Conservation (phyloP, 257 asterid species). For the Nicotiana benthamiana region DNA sequence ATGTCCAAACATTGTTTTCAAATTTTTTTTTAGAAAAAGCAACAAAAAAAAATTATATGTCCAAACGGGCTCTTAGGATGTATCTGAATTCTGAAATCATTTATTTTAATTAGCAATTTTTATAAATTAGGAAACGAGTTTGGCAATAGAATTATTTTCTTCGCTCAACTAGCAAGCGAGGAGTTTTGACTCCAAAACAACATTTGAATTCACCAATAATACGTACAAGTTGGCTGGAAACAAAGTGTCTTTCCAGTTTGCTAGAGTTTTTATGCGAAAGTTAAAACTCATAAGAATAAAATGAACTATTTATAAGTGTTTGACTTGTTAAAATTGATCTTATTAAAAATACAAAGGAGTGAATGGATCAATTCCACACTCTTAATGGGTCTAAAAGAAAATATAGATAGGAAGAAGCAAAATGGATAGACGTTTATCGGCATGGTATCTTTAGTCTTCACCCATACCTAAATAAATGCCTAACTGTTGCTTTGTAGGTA, state of each 20-base stretch:
- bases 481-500: neutral
- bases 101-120: neutral
- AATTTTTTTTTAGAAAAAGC: too few relatives aligned
- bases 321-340: neutral
- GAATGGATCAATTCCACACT: neutral
- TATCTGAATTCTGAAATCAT: neutral
- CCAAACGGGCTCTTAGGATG: too few relatives aligned
- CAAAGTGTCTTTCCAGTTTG: neutral
- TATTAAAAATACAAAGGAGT: too few relatives aligned
- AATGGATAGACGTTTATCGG: neutral
- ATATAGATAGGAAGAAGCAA: neutral
- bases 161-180: neutral
- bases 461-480: conserved; percentile 1
- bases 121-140: neutral
- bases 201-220: neutral
- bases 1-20: too few relatives aligned
- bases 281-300: neutral
- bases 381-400: too few relatives aligned
- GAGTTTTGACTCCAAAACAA: neutral
- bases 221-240: neutral
- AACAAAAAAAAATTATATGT: too few relatives aligned
- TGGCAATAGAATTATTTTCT: neutral
- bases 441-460: neutral
- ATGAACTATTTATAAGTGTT: neutral
- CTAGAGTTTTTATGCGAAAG: neutral